A percentile compares a stretch with the other conserved stretches of the same genome.
Conservation (phyloP, 2,329 filamentous ascomycete genomes). For the Lomentospora prolificans region DNA sequence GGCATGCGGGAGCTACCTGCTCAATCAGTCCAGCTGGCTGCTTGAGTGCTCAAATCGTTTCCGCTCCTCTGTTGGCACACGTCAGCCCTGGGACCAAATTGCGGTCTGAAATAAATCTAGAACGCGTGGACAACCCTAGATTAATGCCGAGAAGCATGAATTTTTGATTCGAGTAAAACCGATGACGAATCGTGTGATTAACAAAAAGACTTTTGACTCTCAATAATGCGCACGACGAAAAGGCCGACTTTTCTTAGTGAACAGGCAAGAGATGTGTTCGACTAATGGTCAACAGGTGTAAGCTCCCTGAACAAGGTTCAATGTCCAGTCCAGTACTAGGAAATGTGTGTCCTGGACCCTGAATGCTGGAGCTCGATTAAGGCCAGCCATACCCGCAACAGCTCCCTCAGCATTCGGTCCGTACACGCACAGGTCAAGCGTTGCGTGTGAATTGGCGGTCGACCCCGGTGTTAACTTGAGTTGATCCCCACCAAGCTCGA, state of each 20-base stretch:
- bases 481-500: constrained; percentile 1
- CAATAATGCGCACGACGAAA: too few species aligned
- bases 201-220: not conserved
- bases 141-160: not conserved
- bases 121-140: not conserved
- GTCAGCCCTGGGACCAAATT: constrained; percentile 1
- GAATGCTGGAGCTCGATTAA: not conserved
- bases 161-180: not conserved
- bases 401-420: too few species aligned
- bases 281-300: too few species aligned
- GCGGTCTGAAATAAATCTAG: constrained; percentile 1
- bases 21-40: not conserved
- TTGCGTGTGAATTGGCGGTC: not conserved
- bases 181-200: not conserved
- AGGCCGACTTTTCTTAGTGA: too few species aligned
- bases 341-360: constrained; percentile 1
- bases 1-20: not conserved
- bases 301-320: too few species aligned
- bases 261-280: too few species aligned
- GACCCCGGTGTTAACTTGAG: not conserved
- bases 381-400: too few species aligned
- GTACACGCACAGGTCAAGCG: not conserved
- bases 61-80: not conserved
- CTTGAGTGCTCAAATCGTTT: not conserved
- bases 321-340: too few species aligned